phyloP scores from a whole-genome alignment of 371 early-diverging fungal genomes.

The Quaeritorhiza haematococci region DNA sequence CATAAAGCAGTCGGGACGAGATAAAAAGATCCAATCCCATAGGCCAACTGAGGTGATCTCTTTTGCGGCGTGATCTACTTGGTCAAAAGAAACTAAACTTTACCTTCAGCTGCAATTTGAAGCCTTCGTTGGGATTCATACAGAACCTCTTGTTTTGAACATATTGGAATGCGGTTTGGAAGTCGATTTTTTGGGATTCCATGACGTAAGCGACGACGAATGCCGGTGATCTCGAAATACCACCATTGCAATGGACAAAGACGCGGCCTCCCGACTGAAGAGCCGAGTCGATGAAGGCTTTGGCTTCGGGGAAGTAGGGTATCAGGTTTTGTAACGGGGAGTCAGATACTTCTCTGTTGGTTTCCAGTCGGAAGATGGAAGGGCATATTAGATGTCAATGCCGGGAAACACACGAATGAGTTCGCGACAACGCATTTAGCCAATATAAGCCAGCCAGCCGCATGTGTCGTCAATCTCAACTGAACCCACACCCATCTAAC shows the following conservation, averaged over 20 bases:
- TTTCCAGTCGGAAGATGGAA: background rate
- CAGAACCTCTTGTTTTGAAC: slow-evolving; percentile 81
- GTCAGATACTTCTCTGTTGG: slow-evolving; percentile 34
- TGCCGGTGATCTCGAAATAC: slow-evolving; percentile 79
- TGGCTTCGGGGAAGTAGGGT: slow-evolving; percentile 62
- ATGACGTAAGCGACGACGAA: slow-evolving; percentile 86
- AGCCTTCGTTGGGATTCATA: slow-evolving; percentile 77
- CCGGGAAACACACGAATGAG: background rate
- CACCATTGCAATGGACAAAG: slow-evolving; percentile 80
- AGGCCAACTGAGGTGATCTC: background rate
- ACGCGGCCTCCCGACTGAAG: slow-evolving; percentile 55
- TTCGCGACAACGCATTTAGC: background rate
- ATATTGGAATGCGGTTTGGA: slow-evolving; percentile 67
- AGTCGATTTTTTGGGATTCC: slow-evolving; percentile 61
- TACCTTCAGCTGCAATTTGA: slow-evolving; percentile 75
- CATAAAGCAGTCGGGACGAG: background rate
- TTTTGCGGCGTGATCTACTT: background rate
- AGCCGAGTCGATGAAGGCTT: slow-evolving; percentile 51
- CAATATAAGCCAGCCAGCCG: background rate
- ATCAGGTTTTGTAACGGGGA: slow-evolving; percentile 65
- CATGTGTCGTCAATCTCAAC: slow-evolving; percentile 9
- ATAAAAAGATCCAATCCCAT: background rate
- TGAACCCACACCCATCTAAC: background rate
- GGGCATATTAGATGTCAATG: slow-evolving; percentile 5
- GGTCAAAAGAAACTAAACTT: background rate